Base-by-base conservation (phyloP, 2,329 filamentous ascomycete species). In the Penicillium sp. region DNA sequence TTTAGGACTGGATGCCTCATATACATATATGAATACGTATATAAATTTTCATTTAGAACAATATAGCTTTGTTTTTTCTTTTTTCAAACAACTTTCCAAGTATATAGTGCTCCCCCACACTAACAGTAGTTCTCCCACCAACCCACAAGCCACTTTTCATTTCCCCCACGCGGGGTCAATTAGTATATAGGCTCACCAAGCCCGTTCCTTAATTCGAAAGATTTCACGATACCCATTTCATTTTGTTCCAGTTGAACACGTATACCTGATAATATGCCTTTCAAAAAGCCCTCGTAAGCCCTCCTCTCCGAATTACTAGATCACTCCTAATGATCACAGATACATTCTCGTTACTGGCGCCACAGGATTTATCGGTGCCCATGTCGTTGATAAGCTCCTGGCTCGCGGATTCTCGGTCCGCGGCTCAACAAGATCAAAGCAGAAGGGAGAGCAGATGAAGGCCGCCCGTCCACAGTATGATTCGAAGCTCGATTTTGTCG, bases 401-500 rank as follows among this genome's bases (percentile, higher is more conserved):
- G 52, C 57, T 8, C 56, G 55, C 9, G 66, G 66, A 11, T 53
- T 62, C 19, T 54, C 50, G 29, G 65, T 68, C 6, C 65, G 63
- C 4, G 61, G 60, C 4, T 56, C 66, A 9, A 65, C 64, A 3
- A 52, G 65, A 32, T 66, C 65, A 8, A 42, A 51, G 8, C 34
- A 50, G 2, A 68, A 65, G 38, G 65, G 62, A 14, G 63, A 70
- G 34, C 58, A 62, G 2, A 73, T 79, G 70, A 69, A 71, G 34
- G 63, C 67, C n/a, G 68, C 71, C 2, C 67, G 75, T 1, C 70
- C 68, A 0, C 67, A 76, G 45, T 68, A 73, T 45, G 58, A 61
- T 4, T 64, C 56, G 0, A 67, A 65, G 16, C 67, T 80, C 11
- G 73, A 78, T 32, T 78, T 79, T 41, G 70, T 78, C 2, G 63